Base-by-base conservation (phyloP, 139 green algal genomes). In the Spirogloea muscicola region DNA sequence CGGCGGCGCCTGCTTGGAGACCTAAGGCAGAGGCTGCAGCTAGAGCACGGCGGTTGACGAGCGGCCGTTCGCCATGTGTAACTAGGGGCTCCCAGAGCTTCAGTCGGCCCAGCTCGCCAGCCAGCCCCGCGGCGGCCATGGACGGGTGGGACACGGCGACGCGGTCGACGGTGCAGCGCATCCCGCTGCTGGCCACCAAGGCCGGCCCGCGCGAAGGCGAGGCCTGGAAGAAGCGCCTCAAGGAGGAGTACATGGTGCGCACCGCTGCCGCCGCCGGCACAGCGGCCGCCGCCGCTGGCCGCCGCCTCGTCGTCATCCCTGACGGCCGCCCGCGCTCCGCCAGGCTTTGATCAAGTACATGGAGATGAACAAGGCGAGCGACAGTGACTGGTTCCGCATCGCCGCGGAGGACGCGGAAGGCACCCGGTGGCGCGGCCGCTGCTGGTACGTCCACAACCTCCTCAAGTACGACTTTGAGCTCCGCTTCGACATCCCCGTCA, bases 401-500 rank as follows among this genome's bases (percentile, higher is more conserved):
- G 34, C 43, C 10, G 60, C 10, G 16, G 43, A 52, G 43, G 43
- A n/a, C 13, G 43, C 43, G 10, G 68, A 83, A 21, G 94, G 92
- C 38, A 94, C 88, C 3, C 77, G 87, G 33, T 98, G 94, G 94
- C 77, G 69, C 29, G 90, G 89, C 3, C 91, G 91, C 68, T 94
- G 88, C 83, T 93, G 89, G 88, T 98, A 96, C 49, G 72, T 98
- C 2, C 91, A 98, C 79, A 90, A 97, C 39, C 84, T 95, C 16
- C 84, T 97, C 18, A 91, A 90, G 68, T 98, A 98, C 77, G 92
- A 97, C 69, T 98, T 98, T 65, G 89, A 94, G 77, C 96, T 98
- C 0, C 68, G 72, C 72, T 98, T 98, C 79, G 94, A 98, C 33
- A 91, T 97, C 37, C 94, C 94, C 2, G 91, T 81, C 37, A 93